Base-by-base conservation (phyloP, 768 basidiomycete genomes). In the Tephrocybe sp. region DNA sequence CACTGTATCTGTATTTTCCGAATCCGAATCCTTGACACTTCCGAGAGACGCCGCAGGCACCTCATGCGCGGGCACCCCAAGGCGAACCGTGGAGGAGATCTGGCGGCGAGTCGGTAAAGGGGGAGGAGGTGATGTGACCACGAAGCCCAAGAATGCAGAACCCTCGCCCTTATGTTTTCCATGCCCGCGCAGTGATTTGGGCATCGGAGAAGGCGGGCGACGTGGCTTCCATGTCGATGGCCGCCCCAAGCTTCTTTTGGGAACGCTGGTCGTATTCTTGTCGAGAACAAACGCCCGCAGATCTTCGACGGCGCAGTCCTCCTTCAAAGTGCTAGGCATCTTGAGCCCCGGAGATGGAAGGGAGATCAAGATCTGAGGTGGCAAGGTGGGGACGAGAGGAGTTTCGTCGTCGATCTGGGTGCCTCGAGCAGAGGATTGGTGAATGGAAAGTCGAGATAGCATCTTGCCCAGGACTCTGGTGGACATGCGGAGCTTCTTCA, bases 181-280 rank as follows among this genome's bases (percentile, higher is more conserved):
- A 12, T 31, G 47, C 41, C 42, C 54, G 26, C 52, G 49, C 33
- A 52, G 19, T 4, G 36, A 30, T 16, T 35, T 26, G 1, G 57
- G 60, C 13, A 54, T 32, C 12, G 60, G 60, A 11, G 57, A 61
- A 26, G 57, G 57, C 23, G 55, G 60, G n/a, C 57, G 53, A 17
- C 23, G 48, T 2, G 57, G 60, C 41, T 53, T 56, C 57, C 57
- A 61, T 14, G 48, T 54, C 35, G 57, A 54, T 6, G 48, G 39
- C 40, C 36, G 40, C 34, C 41, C 22, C 5, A 26, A 19, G 16
- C 31, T 26, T 26, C 26, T 39, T 17, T 51, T 49, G 14, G 31
- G 38, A 30, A 51, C 26, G 5, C 38, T 22, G 17, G 34, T 36
- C 35, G 12, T 5, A 8, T 17, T 40, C 16, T 33, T 43, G 11